These are phyloP conservation scores for Fusarium buharicum DNA, from an alignment of 2,329 filamentous ascomycete species.

Conservation along the genomic window DNA sequence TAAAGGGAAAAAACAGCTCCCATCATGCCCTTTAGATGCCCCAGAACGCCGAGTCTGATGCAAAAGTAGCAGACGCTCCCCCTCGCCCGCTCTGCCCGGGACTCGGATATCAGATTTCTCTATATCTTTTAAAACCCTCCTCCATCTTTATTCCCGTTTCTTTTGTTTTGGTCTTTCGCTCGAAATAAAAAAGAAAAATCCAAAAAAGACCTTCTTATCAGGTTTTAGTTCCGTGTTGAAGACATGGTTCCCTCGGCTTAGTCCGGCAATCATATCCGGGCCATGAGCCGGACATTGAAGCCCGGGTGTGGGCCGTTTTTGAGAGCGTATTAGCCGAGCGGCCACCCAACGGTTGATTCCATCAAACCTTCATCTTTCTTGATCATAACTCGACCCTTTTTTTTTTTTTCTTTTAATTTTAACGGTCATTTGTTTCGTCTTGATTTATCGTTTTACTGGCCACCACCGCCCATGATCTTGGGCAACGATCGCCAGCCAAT, in stretches of 20 bases:
- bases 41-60: slow-evolving; percentile 48
- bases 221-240: neutral
- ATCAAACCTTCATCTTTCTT: slow-evolving; percentile 16
- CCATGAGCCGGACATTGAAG: slow-evolving; percentile 31
- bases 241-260: slow-evolving; percentile 22
- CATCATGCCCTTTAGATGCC: slow-evolving; percentile 46
- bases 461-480: slow-evolving; percentile 58
- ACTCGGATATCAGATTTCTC: slow-evolving; percentile 33
- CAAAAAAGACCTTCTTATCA: slow-evolving; percentile 10
- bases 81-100: slow-evolving; percentile 31
- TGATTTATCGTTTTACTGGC: slow-evolving; percentile 36
- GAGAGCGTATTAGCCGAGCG: slow-evolving; percentile 39
- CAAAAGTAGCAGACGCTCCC: slow-evolving; percentile 42
- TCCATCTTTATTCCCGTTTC: slow-evolving; percentile 15
- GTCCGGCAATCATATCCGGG: slow-evolving; percentile 34
- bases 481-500: slow-evolving; percentile 65
- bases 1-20: slow-evolving; percentile 44
- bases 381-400: slow-evolving; percentile 5
- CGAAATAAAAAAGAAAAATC: slow-evolving; percentile 26
- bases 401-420: too few species aligned
- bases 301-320: slow-evolving; percentile 22
- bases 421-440: slow-evolving; percentile 7
- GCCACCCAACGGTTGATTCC: slow-evolving; percentile 31
- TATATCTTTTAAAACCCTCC: slow-evolving; percentile 25
- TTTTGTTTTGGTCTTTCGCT: slow-evolving; percentile 23